Conservation (phyloP, 495 filamentous ascomycete species). For the Penicillium mononematosum region DNA sequence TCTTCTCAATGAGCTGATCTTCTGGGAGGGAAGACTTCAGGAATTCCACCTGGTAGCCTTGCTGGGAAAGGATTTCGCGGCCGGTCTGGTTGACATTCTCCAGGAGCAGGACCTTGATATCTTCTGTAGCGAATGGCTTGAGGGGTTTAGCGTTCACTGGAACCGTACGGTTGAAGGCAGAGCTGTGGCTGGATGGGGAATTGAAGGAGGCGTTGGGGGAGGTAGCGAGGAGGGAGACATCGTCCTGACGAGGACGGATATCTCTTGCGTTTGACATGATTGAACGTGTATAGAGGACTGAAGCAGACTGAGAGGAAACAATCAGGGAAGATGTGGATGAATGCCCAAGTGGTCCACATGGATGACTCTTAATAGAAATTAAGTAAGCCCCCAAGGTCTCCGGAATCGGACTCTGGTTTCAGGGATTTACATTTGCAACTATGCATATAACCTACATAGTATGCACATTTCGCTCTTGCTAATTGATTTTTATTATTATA, state of each 20-base stretch:
- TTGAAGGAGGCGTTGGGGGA: constrained; percentile 67
- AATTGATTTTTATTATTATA: background rate
- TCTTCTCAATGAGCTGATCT: constrained; percentile 94
- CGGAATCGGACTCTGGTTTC: constrained; percentile 26
- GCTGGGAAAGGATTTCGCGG: constrained; percentile 70
- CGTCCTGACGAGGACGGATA: constrained; percentile 36
- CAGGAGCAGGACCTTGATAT: constrained; percentile 92
- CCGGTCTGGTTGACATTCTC: constrained; percentile 96
- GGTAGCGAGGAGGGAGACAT: constrained; percentile 50
- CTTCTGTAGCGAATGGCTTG: constrained; percentile 92
- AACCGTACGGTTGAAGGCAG: constrained; percentile 32
- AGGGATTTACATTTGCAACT: background rate
- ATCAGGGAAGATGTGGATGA: constrained; percentile 9
- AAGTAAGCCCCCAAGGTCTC: constrained; percentile 29
- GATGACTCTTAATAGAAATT: constrained; percentile 19
- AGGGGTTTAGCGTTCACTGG: constrained; percentile 66
- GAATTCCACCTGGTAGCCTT: constrained; percentile 96
- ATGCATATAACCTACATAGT: background rate
- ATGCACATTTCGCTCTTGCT: background rate
- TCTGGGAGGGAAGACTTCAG: constrained; percentile 87
- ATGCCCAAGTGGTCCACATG: background rate
- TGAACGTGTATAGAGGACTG: background rate
- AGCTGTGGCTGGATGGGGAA: constrained; percentile 54
- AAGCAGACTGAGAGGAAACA: background rate
- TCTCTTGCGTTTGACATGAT: constrained; percentile 30